Base-by-base conservation (phyloP, 352 stramenopile genomes). In the Phytophthora pinifolia region DNA sequence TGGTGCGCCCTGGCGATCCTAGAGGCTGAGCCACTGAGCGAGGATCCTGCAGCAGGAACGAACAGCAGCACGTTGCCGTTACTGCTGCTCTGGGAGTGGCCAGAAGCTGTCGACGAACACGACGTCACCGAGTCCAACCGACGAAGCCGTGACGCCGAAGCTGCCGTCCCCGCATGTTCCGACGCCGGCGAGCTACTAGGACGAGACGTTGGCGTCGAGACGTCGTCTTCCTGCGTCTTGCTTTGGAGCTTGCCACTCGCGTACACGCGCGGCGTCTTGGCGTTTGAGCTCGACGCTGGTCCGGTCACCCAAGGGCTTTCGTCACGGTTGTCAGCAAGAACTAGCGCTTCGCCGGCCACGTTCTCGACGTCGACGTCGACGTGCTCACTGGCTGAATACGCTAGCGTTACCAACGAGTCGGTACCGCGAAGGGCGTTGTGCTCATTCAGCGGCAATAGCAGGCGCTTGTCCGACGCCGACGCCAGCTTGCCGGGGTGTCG, bases 61-160 rank as follows among this genome's bases (percentile, higher is more conserved):
- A 93, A 90, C 12, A 93, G 65, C 31, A 90, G 42, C 3, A 93
- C 76, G 35, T 93, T 90, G 22, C 65, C 49, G 14, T 33, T 54
- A 10, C 25, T 70, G 31, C 36, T 78, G n/a, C 63, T 35, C 9
- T 65, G 61, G 4, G 72, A 59, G 13, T 74, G 45, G 4, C 49
- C 53, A 6, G 60, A 52, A 15, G 59, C 56, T 32, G 62, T 61
- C 20, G 72, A 73, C 13, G 67, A 68, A 32, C 61, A 54, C 2
- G 66, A 70, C 10, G 55, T 27, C 12, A 67, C 59, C 13, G 57
- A 74, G 27, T 68, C 52, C n/a, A 72, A 58, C 1, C 62, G 65
- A 32, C 57, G 46, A 1, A 59, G 18, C 12, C 58, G 55, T 15
- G 44, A 49, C 5, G 44, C 42, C 20, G 46, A 22, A 45, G 27